A percentile compares a stretch with the other conserved stretches of the same genome.
These are phyloP conservation scores for Cryphonectria parasitica DNA, from an alignment of 2,329 filamentous ascomycete species.

Conservation along the genomic window DNA sequence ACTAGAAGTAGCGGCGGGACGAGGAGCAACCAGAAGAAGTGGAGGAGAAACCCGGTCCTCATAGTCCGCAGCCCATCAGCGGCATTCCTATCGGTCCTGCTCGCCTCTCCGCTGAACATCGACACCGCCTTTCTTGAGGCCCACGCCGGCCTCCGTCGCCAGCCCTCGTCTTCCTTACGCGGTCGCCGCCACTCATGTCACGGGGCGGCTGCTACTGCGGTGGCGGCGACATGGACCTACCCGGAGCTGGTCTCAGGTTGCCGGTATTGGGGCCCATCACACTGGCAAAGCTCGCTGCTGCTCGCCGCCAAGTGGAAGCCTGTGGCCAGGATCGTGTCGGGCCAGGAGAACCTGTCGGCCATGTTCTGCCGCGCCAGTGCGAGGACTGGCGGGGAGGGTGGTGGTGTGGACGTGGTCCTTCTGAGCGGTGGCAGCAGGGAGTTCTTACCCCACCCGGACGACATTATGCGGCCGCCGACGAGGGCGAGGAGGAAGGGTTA, in stretches of 20 bases:
- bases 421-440: constrained; percentile 37
- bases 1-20: not conserved
- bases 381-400: constrained; percentile 35
- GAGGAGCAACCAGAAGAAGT: not conserved
- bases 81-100: constrained; percentile 33
- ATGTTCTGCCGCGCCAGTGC: constrained; percentile 42
- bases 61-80: constrained; percentile 35
- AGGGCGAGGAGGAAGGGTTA: constrained; percentile 30
- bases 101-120: constrained; percentile 32
- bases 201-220: constrained; percentile 12
- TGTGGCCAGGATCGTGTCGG: constrained; percentile 30
- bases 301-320: constrained; percentile 32
- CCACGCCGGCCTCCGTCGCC: constrained; percentile 30
- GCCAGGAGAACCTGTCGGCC: constrained; percentile 29
- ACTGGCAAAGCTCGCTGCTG: constrained; percentile 13
- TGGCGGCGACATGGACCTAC: constrained; percentile 35
- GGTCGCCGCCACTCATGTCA: not conserved
- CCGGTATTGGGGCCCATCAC: not conserved
- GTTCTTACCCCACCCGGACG: not conserved
- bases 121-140: constrained; percentile 40
- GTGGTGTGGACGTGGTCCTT: constrained; percentile 38
- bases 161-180: no score
- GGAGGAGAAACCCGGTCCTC: constrained; percentile 30
- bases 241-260: constrained; percentile 36
- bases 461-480: constrained; percentile 23